These are phyloP conservation scores for Chrysoporthe cubensis DNA, from an alignment of 2,329 filamentous ascomycete species.

Conservation along the genomic window DNA sequence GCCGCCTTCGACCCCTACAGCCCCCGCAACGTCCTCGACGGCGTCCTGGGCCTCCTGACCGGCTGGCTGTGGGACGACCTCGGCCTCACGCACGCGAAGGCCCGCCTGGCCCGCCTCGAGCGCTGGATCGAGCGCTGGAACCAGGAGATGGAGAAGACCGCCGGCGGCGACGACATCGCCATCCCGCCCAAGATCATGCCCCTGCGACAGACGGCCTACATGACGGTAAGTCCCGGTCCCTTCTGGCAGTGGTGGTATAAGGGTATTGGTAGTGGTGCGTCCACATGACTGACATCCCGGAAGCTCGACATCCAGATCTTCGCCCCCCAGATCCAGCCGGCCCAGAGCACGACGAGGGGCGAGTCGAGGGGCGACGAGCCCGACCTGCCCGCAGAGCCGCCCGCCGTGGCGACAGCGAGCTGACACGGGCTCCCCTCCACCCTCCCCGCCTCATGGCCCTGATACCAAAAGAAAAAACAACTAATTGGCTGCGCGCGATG, in stretches of 20 bases:
- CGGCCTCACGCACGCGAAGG: slow-evolving; percentile 77
- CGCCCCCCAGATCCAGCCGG: slow-evolving; percentile 71
- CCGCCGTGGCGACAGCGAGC: slow-evolving; percentile 16
- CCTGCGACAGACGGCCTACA: slow-evolving; percentile 81
- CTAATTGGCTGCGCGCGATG: slow-evolving; percentile 25
- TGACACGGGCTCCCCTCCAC: slow-evolving; percentile 1
- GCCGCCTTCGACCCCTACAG: slow-evolving; percentile 81
- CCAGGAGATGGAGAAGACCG: slow-evolving; percentile 62
- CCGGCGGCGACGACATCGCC: slow-evolving; percentile 53
- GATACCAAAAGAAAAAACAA: slow-evolving; percentile 9
- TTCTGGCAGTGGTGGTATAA: too few species aligned
- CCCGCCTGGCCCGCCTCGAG: slow-evolving; percentile 71
- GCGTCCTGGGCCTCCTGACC: slow-evolving; percentile 77
- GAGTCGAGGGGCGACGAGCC: slow-evolving; percentile 24
- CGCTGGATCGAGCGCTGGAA: slow-evolving; percentile 90
- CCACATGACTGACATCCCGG: slow-evolving; percentile 34
- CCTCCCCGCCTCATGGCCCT: slow-evolving; percentile 12
- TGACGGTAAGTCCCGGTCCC: slow-evolving; percentile 72
- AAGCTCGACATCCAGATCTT: slow-evolving; percentile 82
- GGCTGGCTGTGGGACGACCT: slow-evolving; percentile 96
- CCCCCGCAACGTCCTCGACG: slow-evolving; percentile 78
- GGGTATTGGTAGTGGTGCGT: too few species aligned
- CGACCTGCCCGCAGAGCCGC: slow-evolving; percentile 20
- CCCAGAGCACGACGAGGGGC: slow-evolving; percentile 45
- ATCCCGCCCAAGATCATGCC: slow-evolving; percentile 74